Base-by-base conservation (phyloP, 306 rosid species). In the Lathyrus tuberosus region DNA sequence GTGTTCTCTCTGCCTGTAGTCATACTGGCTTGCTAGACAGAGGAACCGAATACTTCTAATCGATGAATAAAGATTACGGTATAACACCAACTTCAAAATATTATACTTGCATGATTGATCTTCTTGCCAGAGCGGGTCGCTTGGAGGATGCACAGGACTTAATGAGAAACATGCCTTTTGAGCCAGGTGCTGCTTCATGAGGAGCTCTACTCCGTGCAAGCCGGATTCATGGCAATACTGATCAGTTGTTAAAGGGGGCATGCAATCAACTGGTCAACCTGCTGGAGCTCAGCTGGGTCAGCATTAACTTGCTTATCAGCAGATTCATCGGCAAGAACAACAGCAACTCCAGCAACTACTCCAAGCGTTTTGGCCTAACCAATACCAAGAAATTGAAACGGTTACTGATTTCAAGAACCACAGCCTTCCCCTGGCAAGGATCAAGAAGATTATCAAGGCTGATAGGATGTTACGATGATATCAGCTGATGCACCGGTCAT, bases 201-300 rank as follows among this genome's bases (percentile, higher is more conserved):
- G 97, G 92, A 69, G 89, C 97, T 76, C 75, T 91, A 65, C 83
- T 91, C 14, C 92, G 95, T 67, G 89, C 96, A 61, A 83, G 97
- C 84, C 82, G 96, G 67, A 88, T 83, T 83, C 88, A 88, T 52
- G 92, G 92, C 24, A 84, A 91, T 78, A 85, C 89, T 26, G 83
- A 13, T 62, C 86, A 0, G 76, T 72, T 20, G 83, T 65, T 64
- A 70, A 80, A 5, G 86, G 86, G 67, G 18, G 40, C 73, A 78
- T 82, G 62, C 86, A 38, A 14, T 62, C 82, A n/a, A 10, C 74
- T 2, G 73, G 80, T 64, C 87, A 79, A 76, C 80, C 87, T 79
- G 75, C 69, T 40, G 87, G 84, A 72, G 82, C 80, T 68, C 87
- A 79, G 63, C 16, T 79, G 74, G 87, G 82, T 54, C 87, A 83